Evolutionary conservation across 768 basidiomycete genomes (phyloP), one percentile per base, ranked within the genome.

Genomic region (Trametes cinnabarina): DNA sequence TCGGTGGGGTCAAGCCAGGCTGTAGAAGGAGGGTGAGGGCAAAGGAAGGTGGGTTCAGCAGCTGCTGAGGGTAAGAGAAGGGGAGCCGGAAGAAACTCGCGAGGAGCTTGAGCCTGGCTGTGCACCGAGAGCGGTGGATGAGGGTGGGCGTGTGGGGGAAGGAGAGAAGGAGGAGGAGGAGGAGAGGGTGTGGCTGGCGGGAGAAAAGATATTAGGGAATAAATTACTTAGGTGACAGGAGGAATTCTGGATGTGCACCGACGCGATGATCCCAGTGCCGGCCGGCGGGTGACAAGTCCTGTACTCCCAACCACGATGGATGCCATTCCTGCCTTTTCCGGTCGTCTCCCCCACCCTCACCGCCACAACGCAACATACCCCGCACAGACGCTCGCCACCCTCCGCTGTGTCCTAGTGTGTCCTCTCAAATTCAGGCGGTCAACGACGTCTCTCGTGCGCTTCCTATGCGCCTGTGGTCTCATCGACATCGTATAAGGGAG

Each of bases 31-130:
- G 60, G 34, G 39, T 9, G 23, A 49, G 53, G 51, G 15, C 17
- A 52, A 57, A 57, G 22, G 60, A 61, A 19, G 35, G 53, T 60
- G 50, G 49, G 53, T 48, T 47, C 48, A 46, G 58, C 58, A 34
- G 35, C n/a, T 19, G 58, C 58, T 40, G 47, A 55, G 58, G 47
- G 53, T 55, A 55, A 47, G 32, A 30, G 22, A 51, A 35, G 30
- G 8, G 12, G 25, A 28, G 44, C 22, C 47, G 58, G 47, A 43
- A 41, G 52, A 46, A 54, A 49, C 51, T 43, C 58, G 58, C 51
- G 50, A 25, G 35, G 44, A 34, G 47, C 35, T 17, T 30, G 35
- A 43, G 52, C 32, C 23, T 44, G 42, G n/a, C 40, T 14, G 20
- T 32, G 47, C 47, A 40, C 50, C 37, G 51, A 42, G 50, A 12